Conservation (phyloP, 768 basidiomycete species). For the Boletus insuetus region DNA sequence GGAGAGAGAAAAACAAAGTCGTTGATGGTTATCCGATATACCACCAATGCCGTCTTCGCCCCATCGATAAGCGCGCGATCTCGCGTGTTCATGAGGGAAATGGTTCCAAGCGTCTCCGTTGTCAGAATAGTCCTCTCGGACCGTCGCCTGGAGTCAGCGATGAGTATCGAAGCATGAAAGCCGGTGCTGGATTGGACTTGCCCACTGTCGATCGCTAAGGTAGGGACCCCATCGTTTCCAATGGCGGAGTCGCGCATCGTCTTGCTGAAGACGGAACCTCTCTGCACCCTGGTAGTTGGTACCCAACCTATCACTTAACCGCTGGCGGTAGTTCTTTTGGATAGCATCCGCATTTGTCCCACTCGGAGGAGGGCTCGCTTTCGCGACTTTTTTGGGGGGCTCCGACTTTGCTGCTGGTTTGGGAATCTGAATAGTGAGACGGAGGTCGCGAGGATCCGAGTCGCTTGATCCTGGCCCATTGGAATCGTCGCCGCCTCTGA, state of each 20-base stretch:
- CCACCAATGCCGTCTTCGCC: constrained; percentile 98
- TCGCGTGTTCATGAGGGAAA: constrained; percentile 90
- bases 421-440: constrained; percentile 72
- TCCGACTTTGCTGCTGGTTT: constrained; percentile 39
- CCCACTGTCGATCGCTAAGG: constrained; percentile 97
- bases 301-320: constrained; percentile 63
- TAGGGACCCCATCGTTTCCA: constrained; percentile 99
- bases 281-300: constrained; percentile 78
- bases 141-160: constrained; percentile 70
- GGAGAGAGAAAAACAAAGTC: constrained; percentile 85
- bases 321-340: constrained; percentile 53
- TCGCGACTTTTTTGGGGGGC: constrained; percentile 46
- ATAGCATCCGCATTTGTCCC: constrained; percentile 11
- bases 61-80: constrained; percentile 96
- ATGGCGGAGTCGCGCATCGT: constrained; percentile 74
- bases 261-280: constrained; percentile 80
- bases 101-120: constrained; percentile 96
- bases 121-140: constrained; percentile 96
- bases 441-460: constrained; percentile 29
- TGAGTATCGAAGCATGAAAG: constrained; percentile 9
- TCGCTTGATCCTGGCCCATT: constrained; percentile 19
- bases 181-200: constrained; percentile 34
- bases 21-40: constrained; percentile 95
- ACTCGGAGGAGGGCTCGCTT: constrained; percentile 29
- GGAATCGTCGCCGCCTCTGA: constrained; percentile 42